These are phyloP conservation scores for Hyphodiscus sp. DNA, from an alignment of 2,329 filamentous ascomycete species.

Conservation along the genomic window DNA sequence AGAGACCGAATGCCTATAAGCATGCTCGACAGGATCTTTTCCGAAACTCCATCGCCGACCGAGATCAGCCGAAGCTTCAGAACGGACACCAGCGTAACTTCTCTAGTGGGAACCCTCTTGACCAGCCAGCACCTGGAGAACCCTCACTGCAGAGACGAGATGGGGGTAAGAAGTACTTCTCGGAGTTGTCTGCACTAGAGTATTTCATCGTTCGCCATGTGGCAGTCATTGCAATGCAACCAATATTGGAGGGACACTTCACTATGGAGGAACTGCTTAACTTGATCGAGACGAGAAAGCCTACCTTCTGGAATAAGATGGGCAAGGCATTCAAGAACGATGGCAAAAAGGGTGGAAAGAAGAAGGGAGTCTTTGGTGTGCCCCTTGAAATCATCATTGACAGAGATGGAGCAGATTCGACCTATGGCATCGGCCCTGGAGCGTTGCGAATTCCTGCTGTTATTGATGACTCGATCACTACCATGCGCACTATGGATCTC, in stretches of 20 bases:
- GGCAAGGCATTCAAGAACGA: slow-evolving; percentile 93
- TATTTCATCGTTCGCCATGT: slow-evolving; percentile 97
- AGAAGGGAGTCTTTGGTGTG: slow-evolving; percentile 91
- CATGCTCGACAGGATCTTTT: slow-evolving; percentile 66
- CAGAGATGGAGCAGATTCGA: slow-evolving; percentile 93
- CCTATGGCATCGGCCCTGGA: slow-evolving; percentile 88
- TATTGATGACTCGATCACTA: slow-evolving; percentile 87
- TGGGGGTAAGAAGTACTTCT: slow-evolving; percentile 76
- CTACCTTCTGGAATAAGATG: slow-evolving; percentile 97
- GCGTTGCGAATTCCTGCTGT: slow-evolving; percentile 86
- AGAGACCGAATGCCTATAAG: slow-evolving; percentile 73
- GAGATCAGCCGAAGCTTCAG: slow-evolving; percentile 48
- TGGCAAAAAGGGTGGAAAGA: slow-evolving; percentile 69
- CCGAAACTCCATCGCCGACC: slow-evolving; percentile 46
- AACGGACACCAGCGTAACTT: slow-evolving; percentile 64
- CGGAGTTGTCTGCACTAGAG: slow-evolving; percentile 87
- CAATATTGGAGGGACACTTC: slow-evolving; percentile 82
- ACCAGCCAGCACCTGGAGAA: slow-evolving; percentile 40
- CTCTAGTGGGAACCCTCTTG: slow-evolving; percentile 49
- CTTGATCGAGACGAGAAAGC: slow-evolving; percentile 87
- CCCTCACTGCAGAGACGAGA: slow-evolving; percentile 39
- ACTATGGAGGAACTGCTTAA: slow-evolving; percentile 88
- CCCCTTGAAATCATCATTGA: slow-evolving; percentile 84
- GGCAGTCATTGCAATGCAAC: slow-evolving; percentile 91
- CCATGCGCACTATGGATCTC: slow-evolving; percentile 98